Evolutionary conservation across 257 asterid genomes (phyloP).

Genomic region (Jacaranda copaia): DNA sequence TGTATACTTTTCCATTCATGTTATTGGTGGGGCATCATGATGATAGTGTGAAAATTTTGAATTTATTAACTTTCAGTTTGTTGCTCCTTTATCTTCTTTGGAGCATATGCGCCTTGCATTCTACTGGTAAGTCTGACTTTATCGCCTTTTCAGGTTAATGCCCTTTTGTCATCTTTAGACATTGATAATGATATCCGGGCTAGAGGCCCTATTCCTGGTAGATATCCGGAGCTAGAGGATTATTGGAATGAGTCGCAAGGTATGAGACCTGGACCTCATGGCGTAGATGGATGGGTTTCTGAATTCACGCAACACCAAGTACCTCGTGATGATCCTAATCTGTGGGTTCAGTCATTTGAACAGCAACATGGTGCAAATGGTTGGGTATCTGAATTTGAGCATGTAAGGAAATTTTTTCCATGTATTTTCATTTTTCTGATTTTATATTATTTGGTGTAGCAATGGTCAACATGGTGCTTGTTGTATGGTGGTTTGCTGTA

Average conservation of each 20-base stretch:
- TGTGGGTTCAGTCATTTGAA: slow-evolving; percentile 94
- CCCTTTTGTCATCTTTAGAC: slow-evolving; percentile 87
- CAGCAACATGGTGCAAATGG: slow-evolving; percentile 89
- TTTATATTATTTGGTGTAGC: slow-evolving; percentile 34
- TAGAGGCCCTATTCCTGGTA: slow-evolving; percentile 78
- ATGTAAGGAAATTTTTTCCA: slow-evolving; percentile 59
- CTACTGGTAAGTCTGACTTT: slow-evolving; percentile 15
- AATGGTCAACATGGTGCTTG: slow-evolving; percentile 23
- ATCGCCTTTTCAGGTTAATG: slow-evolving; percentile 75
- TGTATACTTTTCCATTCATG: slow-evolving; percentile 13
- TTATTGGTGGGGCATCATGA: slow-evolving; percentile 7
- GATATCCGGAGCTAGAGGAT: slow-evolving; percentile 84
- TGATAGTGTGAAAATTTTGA: neutral
- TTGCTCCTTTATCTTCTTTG: slow-evolving; percentile 5
- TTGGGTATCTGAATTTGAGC: slow-evolving; percentile 98
- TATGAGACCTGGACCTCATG: slow-evolving; percentile 66
- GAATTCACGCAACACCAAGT: slow-evolving; percentile 71
- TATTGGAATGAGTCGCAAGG: slow-evolving; percentile 92
- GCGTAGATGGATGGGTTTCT: slow-evolving; percentile 86
- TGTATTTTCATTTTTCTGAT: slow-evolving; percentile 16
- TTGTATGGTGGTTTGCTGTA: neutral
- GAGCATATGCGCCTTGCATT: neutral
- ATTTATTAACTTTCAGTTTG: neutral
- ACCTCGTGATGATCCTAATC: slow-evolving; percentile 72
- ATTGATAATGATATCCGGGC: slow-evolving; percentile 78